Percentiles rank a stretch among this genome's conserved stretches.
These are phyloP conservation scores for Trichophyton benhamiae DNA, from an alignment of 2,329 filamentous ascomycete species.

Conservation along the genomic window DNA sequence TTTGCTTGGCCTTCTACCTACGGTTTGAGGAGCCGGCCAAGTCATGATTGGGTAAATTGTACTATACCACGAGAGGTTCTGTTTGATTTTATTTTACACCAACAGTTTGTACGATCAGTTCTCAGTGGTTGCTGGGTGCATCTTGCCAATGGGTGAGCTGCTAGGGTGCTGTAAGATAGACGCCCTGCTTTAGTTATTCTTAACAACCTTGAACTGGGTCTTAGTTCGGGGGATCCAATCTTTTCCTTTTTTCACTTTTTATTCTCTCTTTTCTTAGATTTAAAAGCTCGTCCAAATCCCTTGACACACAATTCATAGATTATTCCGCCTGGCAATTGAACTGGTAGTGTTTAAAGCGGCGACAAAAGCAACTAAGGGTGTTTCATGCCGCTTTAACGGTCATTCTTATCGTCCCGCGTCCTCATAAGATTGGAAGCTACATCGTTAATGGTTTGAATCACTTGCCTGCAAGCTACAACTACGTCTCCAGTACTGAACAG, in stretches of 20 bases:
- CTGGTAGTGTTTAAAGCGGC: not conserved
- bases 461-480: not conserved
- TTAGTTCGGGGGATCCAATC: not conserved
- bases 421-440: not conserved
- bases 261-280: not conserved
- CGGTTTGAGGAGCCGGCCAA: not conserved
- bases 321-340: too few relatives aligned
- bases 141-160: not conserved
- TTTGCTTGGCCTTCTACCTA: too few relatives aligned
- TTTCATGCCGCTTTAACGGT: not conserved
- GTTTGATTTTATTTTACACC: not conserved
- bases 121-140: not conserved
- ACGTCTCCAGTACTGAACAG: not conserved
- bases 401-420: not conserved
- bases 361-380: not conserved
- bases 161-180: not conserved
- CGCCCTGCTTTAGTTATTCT: not conserved
- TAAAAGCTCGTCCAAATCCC: not conserved
- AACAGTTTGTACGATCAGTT: not conserved
- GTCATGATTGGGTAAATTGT: not conserved
- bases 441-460: not conserved
- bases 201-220: not conserved
- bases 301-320: not conserved
- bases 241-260: not conserved
- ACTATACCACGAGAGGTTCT: not conserved